Conservation (phyloP, 768 basidiomycete genomes). For the Calocera viscosa region DNA sequence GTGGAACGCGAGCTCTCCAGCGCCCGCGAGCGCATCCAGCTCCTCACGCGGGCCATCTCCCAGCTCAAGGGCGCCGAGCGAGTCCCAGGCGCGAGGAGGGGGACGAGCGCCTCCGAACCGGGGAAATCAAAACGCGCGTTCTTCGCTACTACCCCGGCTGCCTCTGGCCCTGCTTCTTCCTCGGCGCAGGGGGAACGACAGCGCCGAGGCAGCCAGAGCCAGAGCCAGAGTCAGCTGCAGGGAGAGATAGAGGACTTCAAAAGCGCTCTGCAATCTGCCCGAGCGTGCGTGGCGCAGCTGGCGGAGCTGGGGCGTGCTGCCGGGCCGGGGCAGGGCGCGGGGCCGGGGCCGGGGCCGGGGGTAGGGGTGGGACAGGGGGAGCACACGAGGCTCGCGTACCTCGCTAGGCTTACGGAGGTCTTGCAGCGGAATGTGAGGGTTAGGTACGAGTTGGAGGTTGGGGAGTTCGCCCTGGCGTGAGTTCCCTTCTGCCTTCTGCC, state of each 20-base stretch:
- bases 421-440: conserved; percentile 63
- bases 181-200: neutral
- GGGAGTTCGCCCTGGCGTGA: conserved; percentile 64
- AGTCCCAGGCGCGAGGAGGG: neutral
- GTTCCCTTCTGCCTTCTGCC: conserved; percentile 24
- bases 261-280: neutral
- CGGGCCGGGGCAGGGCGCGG: neutral
- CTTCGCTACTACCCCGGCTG: conserved; percentile 20
- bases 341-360: conserved; percentile 19
- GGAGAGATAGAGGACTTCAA: conserved; percentile 4
- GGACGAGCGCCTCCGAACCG: conserved; percentile 14
- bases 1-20: conserved; percentile 67
- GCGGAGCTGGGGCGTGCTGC: neutral
- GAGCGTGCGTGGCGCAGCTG: neutral
- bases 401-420: conserved; percentile 51
- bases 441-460: conserved; percentile 56
- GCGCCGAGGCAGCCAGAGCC: neutral
- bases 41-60: conserved; percentile 47
- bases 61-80: conserved; percentile 19
- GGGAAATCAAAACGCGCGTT: conserved; percentile 14
- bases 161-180: conserved; percentile 8
- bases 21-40: conserved; percentile 59
- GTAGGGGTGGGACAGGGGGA: conserved; percentile 32
- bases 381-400: conserved; percentile 46
- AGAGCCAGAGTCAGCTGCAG: neutral